A percentile compares a stretch with the other conserved stretches of the same genome.
These are phyloP conservation scores for Brassica balearica DNA, from an alignment of 441 rosid species.

Conservation along the genomic window DNA sequence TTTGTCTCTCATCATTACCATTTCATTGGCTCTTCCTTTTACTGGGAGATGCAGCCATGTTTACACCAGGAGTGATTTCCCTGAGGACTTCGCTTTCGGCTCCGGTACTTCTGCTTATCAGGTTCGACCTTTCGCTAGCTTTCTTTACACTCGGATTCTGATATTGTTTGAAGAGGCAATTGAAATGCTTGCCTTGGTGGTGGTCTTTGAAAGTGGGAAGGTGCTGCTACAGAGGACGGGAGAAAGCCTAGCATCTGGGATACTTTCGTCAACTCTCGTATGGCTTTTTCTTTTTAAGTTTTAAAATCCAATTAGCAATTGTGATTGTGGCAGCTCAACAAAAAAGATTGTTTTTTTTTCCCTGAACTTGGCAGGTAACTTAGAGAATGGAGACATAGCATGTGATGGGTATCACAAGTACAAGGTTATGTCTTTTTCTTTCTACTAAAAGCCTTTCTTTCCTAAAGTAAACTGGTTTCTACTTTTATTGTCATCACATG, in stretches of 20 bases:
- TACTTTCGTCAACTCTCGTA: slow-evolving; percentile 53
- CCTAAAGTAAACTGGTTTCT: not conserved
- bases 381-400: slow-evolving; percentile 54
- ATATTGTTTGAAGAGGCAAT: not conserved
- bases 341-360: too few relatives aligned
- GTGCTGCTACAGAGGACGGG: slow-evolving; percentile 68
- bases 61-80: slow-evolving; percentile 42
- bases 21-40: not conserved
- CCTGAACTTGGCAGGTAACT: slow-evolving; percentile 16
- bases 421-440: slow-evolving; percentile 45
- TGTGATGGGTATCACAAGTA: slow-evolving; percentile 72
- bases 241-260: slow-evolving; percentile 69
- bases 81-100: slow-evolving; percentile 58
- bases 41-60: not conserved
- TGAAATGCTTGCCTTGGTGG: not conserved
- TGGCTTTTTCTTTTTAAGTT: not conserved
- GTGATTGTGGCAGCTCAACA: not conserved
- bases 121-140: slow-evolving; percentile 37
- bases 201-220: slow-evolving; percentile 56
- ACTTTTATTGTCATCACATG: not conserved
- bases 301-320: too few relatives aligned
- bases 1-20: not conserved
- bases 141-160: not conserved
- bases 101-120: slow-evolving; percentile 71
- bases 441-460: not conserved